phyloP scores from a whole-genome alignment of 495 filamentous ascomycete genomes.

The Neurospora sp. region DNA sequence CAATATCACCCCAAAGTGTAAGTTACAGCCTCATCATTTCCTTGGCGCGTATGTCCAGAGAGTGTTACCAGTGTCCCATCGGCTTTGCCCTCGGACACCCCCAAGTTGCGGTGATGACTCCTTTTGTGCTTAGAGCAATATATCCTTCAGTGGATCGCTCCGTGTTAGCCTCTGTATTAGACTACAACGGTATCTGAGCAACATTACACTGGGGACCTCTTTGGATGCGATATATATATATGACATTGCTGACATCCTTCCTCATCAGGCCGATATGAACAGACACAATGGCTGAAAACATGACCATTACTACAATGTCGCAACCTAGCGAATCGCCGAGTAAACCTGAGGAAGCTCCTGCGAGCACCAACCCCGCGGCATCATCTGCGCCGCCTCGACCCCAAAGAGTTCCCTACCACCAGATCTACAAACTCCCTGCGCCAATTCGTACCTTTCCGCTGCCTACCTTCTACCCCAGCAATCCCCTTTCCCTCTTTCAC shows the following conservation, averaged over 20 bases:
- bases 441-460: conserved; percentile 74
- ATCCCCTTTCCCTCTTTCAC: conserved; percentile 78
- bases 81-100: not conserved
- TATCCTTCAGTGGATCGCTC: conserved; percentile 56
- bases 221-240: not conserved
- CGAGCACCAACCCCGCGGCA: conserved; percentile 3
- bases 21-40: conserved; percentile 7
- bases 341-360: not conserved
- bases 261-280: conserved; percentile 26
- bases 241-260: not conserved
- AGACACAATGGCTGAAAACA: conserved; percentile 29
- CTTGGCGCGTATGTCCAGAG: not conserved
- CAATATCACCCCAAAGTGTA: conserved; percentile 16
- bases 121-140: conserved; percentile 51
- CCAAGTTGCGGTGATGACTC: conserved; percentile 50
- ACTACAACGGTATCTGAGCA: conserved; percentile 99
- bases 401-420: conserved; percentile 37
- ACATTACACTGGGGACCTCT: conserved; percentile 1
- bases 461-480: conserved; percentile 80
- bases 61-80: not conserved
- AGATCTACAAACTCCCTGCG: conserved; percentile 70
- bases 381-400: conserved; percentile 7
- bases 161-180: conserved; percentile 65
- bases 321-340: not conserved
- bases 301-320: conserved; percentile 5